Evolutionary conservation across 73 alveolate species (phyloP).

Genomic region (Diophrys appendiculata): DNA sequence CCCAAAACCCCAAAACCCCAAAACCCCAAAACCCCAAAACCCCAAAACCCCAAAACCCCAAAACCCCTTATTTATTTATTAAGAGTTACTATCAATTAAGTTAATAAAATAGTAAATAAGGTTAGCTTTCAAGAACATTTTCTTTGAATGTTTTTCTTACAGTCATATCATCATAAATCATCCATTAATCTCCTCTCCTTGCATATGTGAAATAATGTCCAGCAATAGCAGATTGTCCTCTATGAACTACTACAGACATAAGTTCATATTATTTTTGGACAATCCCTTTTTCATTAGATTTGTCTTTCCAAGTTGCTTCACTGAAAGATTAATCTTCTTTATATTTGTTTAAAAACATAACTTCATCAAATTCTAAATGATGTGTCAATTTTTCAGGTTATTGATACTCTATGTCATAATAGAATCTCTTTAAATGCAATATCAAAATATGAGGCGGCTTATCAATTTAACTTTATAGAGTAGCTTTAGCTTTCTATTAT

Average conservation of each 20-base stretch:
- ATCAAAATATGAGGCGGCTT: background rate
- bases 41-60: no score
- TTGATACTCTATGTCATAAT: background rate
- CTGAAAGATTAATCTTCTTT: background rate
- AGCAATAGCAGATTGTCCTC: background rate
- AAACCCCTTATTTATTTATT: no score
- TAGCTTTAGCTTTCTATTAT: background rate
- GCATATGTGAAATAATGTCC: background rate
- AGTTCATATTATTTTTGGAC: background rate
- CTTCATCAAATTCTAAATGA: background rate
- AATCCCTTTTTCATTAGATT: background rate
- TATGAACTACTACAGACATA: background rate
- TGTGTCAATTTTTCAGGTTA: background rate
- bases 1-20: no score
- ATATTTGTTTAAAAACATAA: no score
- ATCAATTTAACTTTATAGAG: background rate
- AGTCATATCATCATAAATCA: background rate
- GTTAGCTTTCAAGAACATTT: background rate
- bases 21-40: no score
- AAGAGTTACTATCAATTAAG: no score
- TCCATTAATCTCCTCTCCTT: background rate
- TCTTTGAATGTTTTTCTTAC: background rate
- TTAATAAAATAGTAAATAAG: background rate
- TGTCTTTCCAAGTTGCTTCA: conserved; percentile 1
- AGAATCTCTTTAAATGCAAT: background rate